phyloP scores from a whole-genome alignment of 1,284 basidiomycete genomes.

The Cutaneotrichosporon dermatis region DNA sequence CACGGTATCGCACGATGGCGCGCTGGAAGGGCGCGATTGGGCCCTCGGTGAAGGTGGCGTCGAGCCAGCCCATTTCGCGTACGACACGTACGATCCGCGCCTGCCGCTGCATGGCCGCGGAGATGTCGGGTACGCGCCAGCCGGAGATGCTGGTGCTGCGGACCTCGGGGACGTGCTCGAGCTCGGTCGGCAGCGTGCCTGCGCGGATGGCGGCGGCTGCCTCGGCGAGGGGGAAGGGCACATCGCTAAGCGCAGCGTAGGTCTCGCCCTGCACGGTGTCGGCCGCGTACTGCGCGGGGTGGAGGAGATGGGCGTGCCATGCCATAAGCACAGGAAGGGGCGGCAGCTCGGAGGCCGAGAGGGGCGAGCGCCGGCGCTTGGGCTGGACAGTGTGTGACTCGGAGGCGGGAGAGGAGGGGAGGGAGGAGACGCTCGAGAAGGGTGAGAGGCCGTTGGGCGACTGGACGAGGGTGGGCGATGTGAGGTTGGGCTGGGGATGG shows the following conservation, averaged over 20 bases:
- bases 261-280: slow-evolving; percentile 19
- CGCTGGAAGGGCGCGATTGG: slow-evolving; percentile 26
- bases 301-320: slow-evolving; percentile 41
- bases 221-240: slow-evolving; percentile 20
- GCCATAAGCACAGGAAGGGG: slow-evolving; percentile 30
- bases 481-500: neutral
- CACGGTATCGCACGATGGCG: slow-evolving; percentile 37
- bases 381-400: neutral
- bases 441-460: neutral
- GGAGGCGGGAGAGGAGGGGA: neutral
- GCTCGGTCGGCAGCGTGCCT: slow-evolving; percentile 5
- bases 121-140: slow-evolving; percentile 28
- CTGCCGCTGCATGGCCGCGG: slow-evolving; percentile 33
- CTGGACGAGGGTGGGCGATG: neutral
- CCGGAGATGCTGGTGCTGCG: slow-evolving; percentile 13
- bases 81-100: slow-evolving; percentile 29
- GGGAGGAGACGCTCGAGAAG: neutral
- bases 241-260: slow-evolving; percentile 17
- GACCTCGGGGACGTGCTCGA: slow-evolving; percentile 5
- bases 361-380: neutral
- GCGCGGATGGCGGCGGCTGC: slow-evolving; percentile 10
- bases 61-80: slow-evolving; percentile 31
- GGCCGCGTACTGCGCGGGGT: slow-evolving; percentile 26
- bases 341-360: slow-evolving; percentile 20
- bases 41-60: slow-evolving; percentile 9